Conservation (phyloP, 2,329 filamentous ascomycete species). For the Fusarium sp. region DNA sequence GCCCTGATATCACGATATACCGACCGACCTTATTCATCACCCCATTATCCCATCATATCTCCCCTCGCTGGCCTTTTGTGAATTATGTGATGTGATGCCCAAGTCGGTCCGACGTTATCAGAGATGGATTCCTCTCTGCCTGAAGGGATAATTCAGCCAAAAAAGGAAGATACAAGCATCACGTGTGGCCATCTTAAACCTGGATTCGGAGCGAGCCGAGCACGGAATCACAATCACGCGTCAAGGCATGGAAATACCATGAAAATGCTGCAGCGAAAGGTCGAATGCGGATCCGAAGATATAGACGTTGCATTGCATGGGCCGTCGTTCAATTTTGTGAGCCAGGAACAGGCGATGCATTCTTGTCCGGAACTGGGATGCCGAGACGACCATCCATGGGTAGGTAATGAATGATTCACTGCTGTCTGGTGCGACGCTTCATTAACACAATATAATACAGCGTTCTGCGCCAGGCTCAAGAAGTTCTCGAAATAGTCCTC, state of each 20-base stretch:
- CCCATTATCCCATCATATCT: background rate
- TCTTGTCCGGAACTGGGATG: constrained; percentile 28
- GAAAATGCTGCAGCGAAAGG: background rate
- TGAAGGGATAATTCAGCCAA: background rate
- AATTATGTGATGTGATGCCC: background rate
- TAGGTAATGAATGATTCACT: background rate
- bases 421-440: no score
- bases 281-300: constrained; percentile 14
- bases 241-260: background rate
- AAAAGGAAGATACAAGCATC: background rate
- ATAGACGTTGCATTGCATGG: background rate
- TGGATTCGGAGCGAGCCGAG: background rate
- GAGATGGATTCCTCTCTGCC: constrained; percentile 14
- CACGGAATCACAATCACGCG: background rate
- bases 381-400: background rate
- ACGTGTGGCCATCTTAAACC: background rate
- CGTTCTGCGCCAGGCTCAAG: constrained; percentile 8
- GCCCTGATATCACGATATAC: background rate
- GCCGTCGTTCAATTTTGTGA: constrained; percentile 3
- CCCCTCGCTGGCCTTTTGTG: background rate
- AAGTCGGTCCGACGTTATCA: background rate
- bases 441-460: constrained; percentile 17
- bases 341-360: constrained; percentile 11
- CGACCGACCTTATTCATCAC: constrained; percentile 6
- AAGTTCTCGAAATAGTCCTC: constrained; percentile 14